Evolutionary conservation across 129 eudicot species (phyloP), one percentile per base, ranked within the genome.

Genomic region (Flaveria sonorensis): DNA sequence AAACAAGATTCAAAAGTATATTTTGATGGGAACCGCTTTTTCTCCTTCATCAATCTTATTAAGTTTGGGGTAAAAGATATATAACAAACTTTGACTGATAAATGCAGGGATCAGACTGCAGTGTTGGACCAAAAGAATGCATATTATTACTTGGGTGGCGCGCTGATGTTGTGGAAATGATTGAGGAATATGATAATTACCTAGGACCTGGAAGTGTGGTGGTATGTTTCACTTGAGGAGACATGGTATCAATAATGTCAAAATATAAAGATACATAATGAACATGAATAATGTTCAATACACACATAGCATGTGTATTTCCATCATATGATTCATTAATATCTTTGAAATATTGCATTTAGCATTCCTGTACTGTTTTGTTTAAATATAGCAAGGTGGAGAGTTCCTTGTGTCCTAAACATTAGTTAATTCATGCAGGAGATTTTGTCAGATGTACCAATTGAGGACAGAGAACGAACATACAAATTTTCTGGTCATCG

Each of bases 141-240:
- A 85, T 94, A 85, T 77, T 94, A 61, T 50, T 94, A 88, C 93
- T 91, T 66, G 99, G 99, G 45, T 94, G 99, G 99, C 92, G 99
- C 11, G 83, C 97, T 62, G 95, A 88, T 80, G 91, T 94, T 26
- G 90, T 87, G 21, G 94, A 89, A 75, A 91, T 94, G 99, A 83
- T 94, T 63, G 77, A 85, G 75, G 99, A 94, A 84, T 94, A 94
- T 71, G 97, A 94, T 78, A 85, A 82, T 71, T 94, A 94, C 84
- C 82, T 94, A 65, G 99, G 99, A 59, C 99, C 99, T 75, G 96
- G 99, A 79, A 94, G 99, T 79, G 78, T 84, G 30, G 79, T 94
- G 92, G 99, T 94, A 91, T 75, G 82, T 79, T 73, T 48, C 40
- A 61, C 42, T 61, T 61, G 10, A 59, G 36, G 36, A 59, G 68